A percentile compares a stretch with the other conserved stretches of the same genome.
These are phyloP conservation scores for Mediolabrus comicus DNA, from an alignment of 108 stramenopile species.

Conservation along the genomic window DNA sequence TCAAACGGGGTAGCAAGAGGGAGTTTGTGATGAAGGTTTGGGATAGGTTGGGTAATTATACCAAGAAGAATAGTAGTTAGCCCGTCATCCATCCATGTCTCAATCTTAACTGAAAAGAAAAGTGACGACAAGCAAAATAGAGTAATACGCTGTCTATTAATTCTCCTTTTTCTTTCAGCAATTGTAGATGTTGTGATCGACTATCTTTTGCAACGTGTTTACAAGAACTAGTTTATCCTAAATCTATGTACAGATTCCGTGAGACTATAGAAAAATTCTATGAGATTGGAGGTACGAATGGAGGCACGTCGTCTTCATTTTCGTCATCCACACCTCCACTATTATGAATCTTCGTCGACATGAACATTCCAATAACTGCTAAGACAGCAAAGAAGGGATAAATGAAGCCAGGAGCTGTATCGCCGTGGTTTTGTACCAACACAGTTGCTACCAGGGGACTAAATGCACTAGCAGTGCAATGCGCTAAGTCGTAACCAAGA, in stretches of 20 bases:
- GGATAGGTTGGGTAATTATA: background rate
- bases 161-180: no score
- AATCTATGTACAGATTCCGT: background rate
- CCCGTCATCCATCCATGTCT: background rate
- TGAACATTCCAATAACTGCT: slow-evolving; percentile 13
- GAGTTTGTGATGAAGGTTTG: slow-evolving; percentile 2
- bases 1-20: background rate
- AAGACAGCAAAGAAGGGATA: slow-evolving; percentile 48
- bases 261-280: no score
- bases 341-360: slow-evolving; percentile 13
- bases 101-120: background rate
- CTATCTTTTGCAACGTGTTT: no score
- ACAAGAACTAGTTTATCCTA: no score
- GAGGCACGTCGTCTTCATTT: background rate
- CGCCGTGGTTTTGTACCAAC: slow-evolving; percentile 45
- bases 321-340: slow-evolving; percentile 8
- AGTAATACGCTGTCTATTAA: background rate
- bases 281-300: no score
- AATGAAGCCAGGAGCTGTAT: slow-evolving; percentile 41
- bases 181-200: no score
- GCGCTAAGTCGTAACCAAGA: slow-evolving; percentile 66
- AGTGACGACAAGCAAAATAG: background rate
- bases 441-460: slow-evolving; percentile 64
- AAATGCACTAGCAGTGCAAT: slow-evolving; percentile 61
- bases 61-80: background rate